These are phyloP conservation scores for Lichtheimia corymbifera DNA, from an alignment of 371 early-diverging fungal genomes.

Conservation along the genomic window DNA sequence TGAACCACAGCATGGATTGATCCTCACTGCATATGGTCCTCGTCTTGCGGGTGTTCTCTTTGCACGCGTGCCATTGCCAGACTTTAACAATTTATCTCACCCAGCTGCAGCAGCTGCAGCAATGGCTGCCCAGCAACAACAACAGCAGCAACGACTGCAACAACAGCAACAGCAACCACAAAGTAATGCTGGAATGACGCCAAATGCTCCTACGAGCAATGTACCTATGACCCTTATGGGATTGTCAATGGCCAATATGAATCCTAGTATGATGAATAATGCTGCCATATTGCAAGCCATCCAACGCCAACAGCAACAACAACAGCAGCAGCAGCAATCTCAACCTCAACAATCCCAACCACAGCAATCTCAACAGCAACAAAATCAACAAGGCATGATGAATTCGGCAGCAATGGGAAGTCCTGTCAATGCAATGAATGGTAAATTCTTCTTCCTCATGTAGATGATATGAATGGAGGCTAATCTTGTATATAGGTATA, in stretches of 20 bases:
- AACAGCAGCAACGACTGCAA: conserved; percentile 17
- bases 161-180: conserved; percentile 30
- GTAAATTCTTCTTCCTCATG: neutral
- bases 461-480: too few species aligned
- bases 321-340: conserved; percentile 6
- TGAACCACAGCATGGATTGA: conserved; percentile 46
- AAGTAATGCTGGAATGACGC: neutral
- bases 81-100: conserved; percentile 27
- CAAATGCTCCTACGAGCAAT: conserved; percentile 1
- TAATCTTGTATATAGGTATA: neutral
- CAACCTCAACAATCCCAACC: neutral
- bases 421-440: conserved; percentile 2
- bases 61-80: conserved; percentile 49
- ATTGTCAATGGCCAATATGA: conserved; percentile 3
- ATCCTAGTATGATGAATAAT: neutral
- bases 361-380: conserved; percentile 7
- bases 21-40: conserved; percentile 45
- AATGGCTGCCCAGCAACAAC: conserved; percentile 5
- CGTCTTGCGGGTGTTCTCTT: conserved; percentile 59
- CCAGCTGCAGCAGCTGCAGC: conserved; percentile 12
- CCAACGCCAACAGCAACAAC: conserved; percentile 8
- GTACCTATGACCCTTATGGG: conserved; percentile 5
- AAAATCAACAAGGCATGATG: conserved; percentile 4
- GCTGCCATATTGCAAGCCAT: neutral
- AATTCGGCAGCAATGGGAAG: neutral